Base-by-base conservation (phyloP, 2,329 filamentous ascomycete genomes). In the Ophiostoma sp. region DNA sequence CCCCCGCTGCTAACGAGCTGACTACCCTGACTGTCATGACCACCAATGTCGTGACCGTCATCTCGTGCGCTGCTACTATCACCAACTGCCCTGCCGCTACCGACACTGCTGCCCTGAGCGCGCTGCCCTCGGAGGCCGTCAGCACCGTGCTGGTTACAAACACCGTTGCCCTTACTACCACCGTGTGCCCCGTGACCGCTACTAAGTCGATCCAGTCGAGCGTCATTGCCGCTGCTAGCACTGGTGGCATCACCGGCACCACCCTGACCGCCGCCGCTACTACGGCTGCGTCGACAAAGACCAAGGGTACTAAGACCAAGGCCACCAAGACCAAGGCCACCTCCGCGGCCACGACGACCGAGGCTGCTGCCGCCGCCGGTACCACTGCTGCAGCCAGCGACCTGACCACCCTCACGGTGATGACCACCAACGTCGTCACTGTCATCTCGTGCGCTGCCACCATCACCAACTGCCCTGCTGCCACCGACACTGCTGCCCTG, bases 11-110 rank as follows among this genome's bases (percentile, higher is more conserved):
- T 1, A 8, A n/a, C 7, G 69, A 52, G 8, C 72, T 75, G 58
- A 81, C 79, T 41, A 81, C 79, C 36, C 73, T 81, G 72, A 79
- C 78, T 7, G 75, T 81, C 66, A 78, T 75, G 72, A 77, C 77
- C 45, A 81, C 78, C 36, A 72, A 73, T 14, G 72, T 85, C 69
- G 79, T 83, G 68, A 73, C 73, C 52, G 63, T 74, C 69, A 73
- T 69, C 36, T 73, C 73, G n/a, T 74, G 73, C 70, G 72, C 72
- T 6, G 69, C 73, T 44, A 71, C 66, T n/a, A 63, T 74, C n/a
- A 74, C 73, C 68, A 72, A 73, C 72, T 74, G 73, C 72, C 73
- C 73, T 4, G 73, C 70, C 1, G 62, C 69, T 7, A 78, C 78
- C 58, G 75, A 80, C 66, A 73, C 75, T 44, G 73, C 76, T 7